Conservation (phyloP, 371 early-diverging fungal species). For the Mortierella sp. region DNA sequence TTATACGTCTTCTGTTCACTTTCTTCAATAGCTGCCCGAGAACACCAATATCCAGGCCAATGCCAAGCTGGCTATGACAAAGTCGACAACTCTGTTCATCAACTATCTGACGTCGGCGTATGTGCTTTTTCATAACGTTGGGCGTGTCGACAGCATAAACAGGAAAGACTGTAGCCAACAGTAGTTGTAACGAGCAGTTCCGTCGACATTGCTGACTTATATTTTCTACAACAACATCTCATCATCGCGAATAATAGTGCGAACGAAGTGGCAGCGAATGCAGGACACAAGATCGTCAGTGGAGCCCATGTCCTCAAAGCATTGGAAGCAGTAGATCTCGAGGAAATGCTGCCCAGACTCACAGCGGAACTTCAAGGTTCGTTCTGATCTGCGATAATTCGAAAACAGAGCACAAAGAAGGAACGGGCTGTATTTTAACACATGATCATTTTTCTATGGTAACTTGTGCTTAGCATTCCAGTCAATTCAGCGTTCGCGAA, state of each 20-base stretch:
- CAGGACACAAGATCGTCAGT: constrained; percentile 66
- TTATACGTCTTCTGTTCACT: neutral
- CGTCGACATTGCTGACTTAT: neutral
- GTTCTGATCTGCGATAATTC: neutral
- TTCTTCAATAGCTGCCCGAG: constrained; percentile 66
- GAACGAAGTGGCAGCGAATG: constrained; percentile 65
- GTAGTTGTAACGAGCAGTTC: neutral
- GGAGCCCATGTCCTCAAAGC: constrained; percentile 69
- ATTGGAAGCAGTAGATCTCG: constrained; percentile 68
- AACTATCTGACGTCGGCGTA: constrained; percentile 74
- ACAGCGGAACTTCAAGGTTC: constrained; percentile 45
- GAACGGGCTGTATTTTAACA: neutral
- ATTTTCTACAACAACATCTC: neutral
- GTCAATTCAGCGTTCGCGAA: constrained; percentile 34
- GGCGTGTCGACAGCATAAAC: neutral
- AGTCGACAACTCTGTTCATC: constrained; percentile 74
- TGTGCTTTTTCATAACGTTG: neutral
- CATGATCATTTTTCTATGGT: neutral
- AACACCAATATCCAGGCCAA: constrained; percentile 72
- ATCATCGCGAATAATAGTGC: constrained; percentile 52
- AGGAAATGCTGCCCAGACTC: constrained; percentile 63
- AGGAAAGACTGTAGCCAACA: neutral
- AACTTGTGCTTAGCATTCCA: constrained; percentile 29
- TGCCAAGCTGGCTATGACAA: constrained; percentile 72
- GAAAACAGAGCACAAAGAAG: neutral